A percentile compares a stretch with the other conserved stretches of the same genome.
phyloP scores from a whole-genome alignment of 176 grass and related monocot species.

The Triticum aestivum region DNA sequence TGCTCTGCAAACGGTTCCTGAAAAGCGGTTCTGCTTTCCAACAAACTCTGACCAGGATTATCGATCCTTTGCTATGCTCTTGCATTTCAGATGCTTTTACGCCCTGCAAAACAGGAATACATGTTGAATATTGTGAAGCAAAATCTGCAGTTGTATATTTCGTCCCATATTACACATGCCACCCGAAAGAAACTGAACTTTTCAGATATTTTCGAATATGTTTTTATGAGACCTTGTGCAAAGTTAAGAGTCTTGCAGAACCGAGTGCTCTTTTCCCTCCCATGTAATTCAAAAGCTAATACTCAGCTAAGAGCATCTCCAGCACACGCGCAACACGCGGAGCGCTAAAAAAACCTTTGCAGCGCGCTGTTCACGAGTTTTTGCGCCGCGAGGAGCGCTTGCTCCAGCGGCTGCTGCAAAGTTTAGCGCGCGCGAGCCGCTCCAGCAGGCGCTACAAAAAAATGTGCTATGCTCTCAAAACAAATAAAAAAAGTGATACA shows the following conservation, averaged over 20 bases:
- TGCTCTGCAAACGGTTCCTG: not conserved
- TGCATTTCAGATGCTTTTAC: slow-evolving; percentile 1
- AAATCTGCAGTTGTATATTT: no score
- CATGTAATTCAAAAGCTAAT: not conserved
- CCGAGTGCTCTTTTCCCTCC: not conserved
- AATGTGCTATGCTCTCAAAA: no score
- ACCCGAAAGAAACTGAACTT: not conserved
- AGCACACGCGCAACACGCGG: no score
- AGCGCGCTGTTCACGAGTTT: no score
- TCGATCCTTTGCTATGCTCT: not conserved
- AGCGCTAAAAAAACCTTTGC: no score
- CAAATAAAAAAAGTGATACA: no score
- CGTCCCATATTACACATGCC: no score
- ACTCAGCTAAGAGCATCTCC: not conserved
- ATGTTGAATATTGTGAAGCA: no score
- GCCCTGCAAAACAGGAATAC: not conserved
- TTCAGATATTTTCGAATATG: not conserved
- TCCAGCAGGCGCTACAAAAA: no score
- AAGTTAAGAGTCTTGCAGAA: not conserved
- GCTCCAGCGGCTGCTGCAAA: no score
- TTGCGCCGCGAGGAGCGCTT: no score
- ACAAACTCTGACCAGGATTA: slow-evolving; percentile 37
- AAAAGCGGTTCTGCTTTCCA: slow-evolving; percentile 8
- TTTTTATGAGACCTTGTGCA: not conserved
- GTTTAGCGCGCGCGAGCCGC: no score